A percentile compares a stretch with the other conserved stretches of the same genome.
phyloP scores from a whole-genome alignment of 202 grass and related monocot genomes.

The Miscanthus sacchariflorus region DNA sequence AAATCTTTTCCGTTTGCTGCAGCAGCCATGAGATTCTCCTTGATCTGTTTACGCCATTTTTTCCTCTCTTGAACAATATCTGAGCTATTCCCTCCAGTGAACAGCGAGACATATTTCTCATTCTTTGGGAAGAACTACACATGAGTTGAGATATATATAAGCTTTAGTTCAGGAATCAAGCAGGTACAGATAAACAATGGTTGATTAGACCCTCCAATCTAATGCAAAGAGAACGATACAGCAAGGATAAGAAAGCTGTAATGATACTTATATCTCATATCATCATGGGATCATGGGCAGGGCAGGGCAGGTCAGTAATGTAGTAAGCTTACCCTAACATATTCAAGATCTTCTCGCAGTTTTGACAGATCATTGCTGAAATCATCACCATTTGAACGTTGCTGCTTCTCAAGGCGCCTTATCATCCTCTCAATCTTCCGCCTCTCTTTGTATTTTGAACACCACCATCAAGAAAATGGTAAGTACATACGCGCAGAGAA shows the following conservation, averaged over 20 bases:
- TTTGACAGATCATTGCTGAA: conserved; percentile 66
- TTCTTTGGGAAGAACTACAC: conserved; percentile 99
- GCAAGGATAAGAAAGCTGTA: conserved; percentile 19
- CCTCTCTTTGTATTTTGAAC: conserved; percentile 76
- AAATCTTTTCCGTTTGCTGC: conserved; percentile 90
- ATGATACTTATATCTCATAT: conserved; percentile 8
- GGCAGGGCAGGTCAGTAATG: not conserved
- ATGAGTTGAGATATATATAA: conserved; percentile 40
- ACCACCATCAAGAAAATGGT: conserved; percentile 39
- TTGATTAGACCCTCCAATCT: not conserved
- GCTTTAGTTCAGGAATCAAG: conserved; percentile 41
- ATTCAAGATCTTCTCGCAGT: conserved; percentile 93
- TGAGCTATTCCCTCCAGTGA: conserved; percentile 66
- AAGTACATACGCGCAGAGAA: conserved; percentile 28
- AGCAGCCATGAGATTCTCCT: conserved; percentile 82
- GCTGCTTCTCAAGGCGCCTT: conserved; percentile 94
- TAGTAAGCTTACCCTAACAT: conserved; percentile 75
- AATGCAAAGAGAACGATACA: conserved; percentile 32
- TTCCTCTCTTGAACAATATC: conserved; percentile 74
- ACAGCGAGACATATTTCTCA: conserved; percentile 87
- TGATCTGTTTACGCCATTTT: conserved; percentile 84
- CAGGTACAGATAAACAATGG: conserved; percentile 29
- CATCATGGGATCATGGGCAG: not conserved
- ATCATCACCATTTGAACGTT: conserved; percentile 78
- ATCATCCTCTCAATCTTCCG: conserved; percentile 98